Percentiles rank a stretch among this genome's conserved stretches.
Evolutionary conservation across 768 basidiomycete species (phyloP).

Genomic region (Podaxis pistillaris): DNA sequence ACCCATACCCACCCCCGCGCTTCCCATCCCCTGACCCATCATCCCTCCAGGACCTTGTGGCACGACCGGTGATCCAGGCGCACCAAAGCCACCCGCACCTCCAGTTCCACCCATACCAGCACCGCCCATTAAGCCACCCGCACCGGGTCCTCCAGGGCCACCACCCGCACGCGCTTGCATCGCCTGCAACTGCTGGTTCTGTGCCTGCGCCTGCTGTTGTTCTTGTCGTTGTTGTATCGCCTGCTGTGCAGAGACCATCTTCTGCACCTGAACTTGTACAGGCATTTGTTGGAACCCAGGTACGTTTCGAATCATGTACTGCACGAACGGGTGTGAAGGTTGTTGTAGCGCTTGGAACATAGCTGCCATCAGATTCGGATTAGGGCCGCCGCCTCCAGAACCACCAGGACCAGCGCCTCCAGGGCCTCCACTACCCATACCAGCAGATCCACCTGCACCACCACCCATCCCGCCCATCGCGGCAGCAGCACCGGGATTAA

Average conservation of each 20-base stretch:
- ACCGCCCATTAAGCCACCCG: constrained; percentile 13
- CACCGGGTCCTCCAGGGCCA: constrained; percentile 19
- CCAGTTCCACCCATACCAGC: constrained; percentile 27
- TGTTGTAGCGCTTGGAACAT: constrained; percentile 48
- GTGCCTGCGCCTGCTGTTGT: constrained; percentile 27
- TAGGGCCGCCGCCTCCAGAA: neutral
- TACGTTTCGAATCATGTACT: constrained; percentile 48
- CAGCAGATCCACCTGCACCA: constrained; percentile 7
- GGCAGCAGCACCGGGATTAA: constrained; percentile 11
- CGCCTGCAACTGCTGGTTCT: constrained; percentile 23
- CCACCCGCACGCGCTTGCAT: constrained; percentile 22
- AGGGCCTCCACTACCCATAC: constrained; percentile 12
- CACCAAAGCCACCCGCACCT: constrained; percentile 22
- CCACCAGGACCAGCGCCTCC: constrained; percentile 16
- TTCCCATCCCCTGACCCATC: constrained; percentile 9
- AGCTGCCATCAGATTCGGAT: constrained; percentile 13
- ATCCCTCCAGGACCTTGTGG: constrained; percentile 10
- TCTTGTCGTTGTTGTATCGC: constrained; percentile 22
- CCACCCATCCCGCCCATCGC: constrained; percentile 12
- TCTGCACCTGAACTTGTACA: constrained; percentile 56
- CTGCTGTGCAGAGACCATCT: constrained; percentile 45
- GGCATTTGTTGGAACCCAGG: constrained; percentile 56
- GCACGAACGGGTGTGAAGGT: constrained; percentile 56
- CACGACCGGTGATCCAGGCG: constrained; percentile 12
- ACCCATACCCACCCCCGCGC: constrained; percentile 20